Base-by-base conservation (phyloP, 371 early-diverging fungal genomes). In the Apophysomyces variabilis region DNA sequence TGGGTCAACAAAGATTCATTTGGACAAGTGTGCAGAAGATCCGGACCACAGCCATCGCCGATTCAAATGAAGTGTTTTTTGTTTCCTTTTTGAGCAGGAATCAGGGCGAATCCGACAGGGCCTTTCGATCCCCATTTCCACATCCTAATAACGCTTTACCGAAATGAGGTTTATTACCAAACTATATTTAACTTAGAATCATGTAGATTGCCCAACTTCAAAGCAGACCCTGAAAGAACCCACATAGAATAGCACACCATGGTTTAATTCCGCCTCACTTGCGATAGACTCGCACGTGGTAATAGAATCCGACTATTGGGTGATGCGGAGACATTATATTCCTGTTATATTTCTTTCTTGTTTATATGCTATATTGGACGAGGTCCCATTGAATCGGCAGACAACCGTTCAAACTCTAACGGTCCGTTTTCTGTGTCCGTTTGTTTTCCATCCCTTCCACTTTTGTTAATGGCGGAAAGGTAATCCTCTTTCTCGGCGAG, bases 121-220 rank as follows among this genome's bases (percentile, higher is more conserved):
- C n/a, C 21, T 50, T 9, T 8, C 9, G 21, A n/a, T 9, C n/a
- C 50, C 21, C 50, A 50, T 50, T 50, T n/a, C 13, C 16, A n/a
- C 45, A 50, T 50, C 21, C 50, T 50, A 50, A 50, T 26, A 50
- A 50, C 50, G 21, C 50, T 32, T 50, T 50, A 50, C 50, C 50
- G 50, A 50, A 50, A 50, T 50, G 18, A 50, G 50, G 50, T 50
- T 50, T 50, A 50, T 50, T 50, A 9, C 21, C 2, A 21, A 18
- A 50, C 50, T 50, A 50, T 50, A 18, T 50, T 50, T 50, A 50
- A 50, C 50, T 18, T 26, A 18, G 50, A 50, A 8, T 50, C 21
- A 9, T 9, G 7, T 21, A 21, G 9, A n/a, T 45, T 13, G 16
- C 45, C 13, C 50, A 18, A 41, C 41, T 13, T 13, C 9, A 50